Conservation (phyloP, 1,284 basidiomycete genomes). For the Apiotrichum laibachii region DNA sequence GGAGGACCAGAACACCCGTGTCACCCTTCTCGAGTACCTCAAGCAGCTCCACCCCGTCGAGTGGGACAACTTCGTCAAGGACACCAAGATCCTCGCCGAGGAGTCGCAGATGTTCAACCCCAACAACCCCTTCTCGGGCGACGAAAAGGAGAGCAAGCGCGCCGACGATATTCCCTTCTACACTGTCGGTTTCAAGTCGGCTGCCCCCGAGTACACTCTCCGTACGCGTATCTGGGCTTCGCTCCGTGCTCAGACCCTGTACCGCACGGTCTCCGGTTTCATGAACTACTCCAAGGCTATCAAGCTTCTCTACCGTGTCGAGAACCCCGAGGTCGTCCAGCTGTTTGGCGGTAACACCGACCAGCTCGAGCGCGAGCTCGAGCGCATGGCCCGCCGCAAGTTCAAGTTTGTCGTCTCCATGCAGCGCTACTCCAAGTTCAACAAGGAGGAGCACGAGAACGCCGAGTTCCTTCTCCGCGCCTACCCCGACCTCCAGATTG, state of each 20-base stretch:
- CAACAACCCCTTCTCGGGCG: conserved; percentile 66
- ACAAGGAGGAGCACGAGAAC: conserved; percentile 98
- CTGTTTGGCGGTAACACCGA: conserved; percentile 97
- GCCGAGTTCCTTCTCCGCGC: conserved; percentile 96
- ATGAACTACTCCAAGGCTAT: conserved; percentile 99
- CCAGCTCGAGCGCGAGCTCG: conserved; percentile 91
- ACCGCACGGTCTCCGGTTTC: conserved; percentile 98
- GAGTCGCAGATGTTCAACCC: conserved; percentile 80
- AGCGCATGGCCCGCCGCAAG: conserved; percentile 95
- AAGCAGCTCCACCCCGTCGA: conserved; percentile 98
- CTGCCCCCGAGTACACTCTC: conserved; percentile 95
- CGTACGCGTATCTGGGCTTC: conserved; percentile 99
- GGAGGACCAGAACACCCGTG: conserved; percentile 90
- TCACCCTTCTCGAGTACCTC: conserved; percentile 91
- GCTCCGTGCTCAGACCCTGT: conserved; percentile 94
- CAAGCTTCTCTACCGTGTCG: conserved; percentile 98
- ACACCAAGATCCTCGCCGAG: conserved; percentile 98
- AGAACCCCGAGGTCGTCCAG: conserved; percentile 98
- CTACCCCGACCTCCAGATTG: conserved; percentile 98
- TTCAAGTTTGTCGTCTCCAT: conserved; percentile 99
- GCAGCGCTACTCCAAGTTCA: conserved; percentile 99
- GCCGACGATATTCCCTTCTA: conserved; percentile 96
- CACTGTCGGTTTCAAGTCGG: conserved; percentile 98
- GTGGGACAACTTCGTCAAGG: conserved; percentile 99
- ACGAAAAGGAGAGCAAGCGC: conserved; percentile 81